Evolutionary conservation across 2,329 filamentous ascomycete species (phyloP), one percentile per base, ranked within the genome.

Genomic region (Cryphonectria naterciae): DNA sequence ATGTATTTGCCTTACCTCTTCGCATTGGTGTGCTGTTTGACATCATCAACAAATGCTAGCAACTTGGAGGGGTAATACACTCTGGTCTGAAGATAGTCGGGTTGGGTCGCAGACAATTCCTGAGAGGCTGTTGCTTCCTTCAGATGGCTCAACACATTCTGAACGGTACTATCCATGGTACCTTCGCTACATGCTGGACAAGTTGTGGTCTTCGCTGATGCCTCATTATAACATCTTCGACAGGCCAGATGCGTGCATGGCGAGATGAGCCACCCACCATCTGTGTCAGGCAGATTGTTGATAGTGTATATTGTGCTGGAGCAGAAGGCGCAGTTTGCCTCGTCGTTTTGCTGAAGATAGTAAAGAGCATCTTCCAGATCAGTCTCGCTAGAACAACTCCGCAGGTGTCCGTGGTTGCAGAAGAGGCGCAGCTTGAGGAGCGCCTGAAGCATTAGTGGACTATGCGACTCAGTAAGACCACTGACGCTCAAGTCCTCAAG

Each of bases 391-490:
- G 37, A 60, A 15, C 10, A 61, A 22, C 1, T 49, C 19, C 37
- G 17, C 17, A 61, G 19, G 15, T 8, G 58, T 19, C 65, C 54
- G 28, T 58, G 39, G 15, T 67, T 67, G 25, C 65, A 67, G 65
- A 67, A 67, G 3, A 67, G 37, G 4, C 65, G 65, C 13, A 67
- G 65, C 15, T 43, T 54, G 17, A 67, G 28, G 25, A 67, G n/a
- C 6, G 52, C 32, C 22, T 67, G 52, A 46, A 67, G 43, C 13
- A 67, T 43, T 2, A 61, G 32, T 32, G 58, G 58, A 39, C 65
- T 58, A 46, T 19, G 41, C 2, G 2, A 8, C 17, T 43, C 54
- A 25, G 19, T 43, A 17, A 43, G 54, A 8, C n/a, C 65, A 41
- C 32, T 61, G 15, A 28, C 39, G 5, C n/a, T n/a, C 32, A 61